A percentile compares a stretch with the other conserved stretches of the same genome.
phyloP scores from a whole-genome alignment of 2,329 filamentous ascomycete species.

The Colletotrichum sansevieriae region DNA sequence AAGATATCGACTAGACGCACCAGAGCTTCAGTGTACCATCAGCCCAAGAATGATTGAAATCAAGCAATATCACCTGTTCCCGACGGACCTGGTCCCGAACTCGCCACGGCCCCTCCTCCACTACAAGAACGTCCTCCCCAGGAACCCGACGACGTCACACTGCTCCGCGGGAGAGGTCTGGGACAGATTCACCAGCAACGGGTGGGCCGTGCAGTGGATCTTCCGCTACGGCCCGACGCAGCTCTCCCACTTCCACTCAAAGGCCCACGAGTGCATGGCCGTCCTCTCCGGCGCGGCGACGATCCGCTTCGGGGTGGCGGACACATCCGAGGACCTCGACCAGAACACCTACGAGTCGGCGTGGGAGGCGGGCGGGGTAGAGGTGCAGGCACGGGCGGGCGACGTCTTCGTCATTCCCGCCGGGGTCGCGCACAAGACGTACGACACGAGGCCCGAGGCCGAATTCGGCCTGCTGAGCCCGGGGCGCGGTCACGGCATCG shows the following conservation, averaged over 20 bases:
- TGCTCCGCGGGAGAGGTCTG: slow-evolving; percentile 51
- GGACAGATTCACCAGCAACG: slow-evolving; percentile 61
- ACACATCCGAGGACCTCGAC: slow-evolving; percentile 55
- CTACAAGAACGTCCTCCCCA: slow-evolving; percentile 59
- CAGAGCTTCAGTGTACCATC: accelerated
- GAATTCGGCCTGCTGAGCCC: slow-evolving; percentile 56
- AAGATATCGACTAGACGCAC: not conserved
- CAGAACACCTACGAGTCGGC: slow-evolving; percentile 54
- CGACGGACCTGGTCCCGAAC: slow-evolving; percentile 62
- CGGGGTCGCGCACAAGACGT: slow-evolving; percentile 68
- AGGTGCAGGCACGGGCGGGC: slow-evolving; percentile 61
- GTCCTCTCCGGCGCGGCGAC: slow-evolving; percentile 65
- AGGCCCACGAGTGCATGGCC: slow-evolving; percentile 69
- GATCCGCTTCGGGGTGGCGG: slow-evolving; percentile 68
- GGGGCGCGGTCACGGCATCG: slow-evolving; percentile 54
- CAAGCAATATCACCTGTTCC: slow-evolving; percentile 55
- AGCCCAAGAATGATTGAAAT: slow-evolving; percentile 48
- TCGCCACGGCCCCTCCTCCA: slow-evolving; percentile 66
- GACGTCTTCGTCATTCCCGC: slow-evolving; percentile 72
- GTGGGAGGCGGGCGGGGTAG: slow-evolving; percentile 62
- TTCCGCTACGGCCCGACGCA: slow-evolving; percentile 69
- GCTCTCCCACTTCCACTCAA: slow-evolving; percentile 68
- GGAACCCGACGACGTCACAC: slow-evolving; percentile 37
- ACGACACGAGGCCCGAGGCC: slow-evolving; percentile 54
- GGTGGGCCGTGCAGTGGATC: slow-evolving; percentile 68